Base-by-base conservation (phyloP, 164 flowering plant genomes). In the Aristolochia fimbriata region DNA sequence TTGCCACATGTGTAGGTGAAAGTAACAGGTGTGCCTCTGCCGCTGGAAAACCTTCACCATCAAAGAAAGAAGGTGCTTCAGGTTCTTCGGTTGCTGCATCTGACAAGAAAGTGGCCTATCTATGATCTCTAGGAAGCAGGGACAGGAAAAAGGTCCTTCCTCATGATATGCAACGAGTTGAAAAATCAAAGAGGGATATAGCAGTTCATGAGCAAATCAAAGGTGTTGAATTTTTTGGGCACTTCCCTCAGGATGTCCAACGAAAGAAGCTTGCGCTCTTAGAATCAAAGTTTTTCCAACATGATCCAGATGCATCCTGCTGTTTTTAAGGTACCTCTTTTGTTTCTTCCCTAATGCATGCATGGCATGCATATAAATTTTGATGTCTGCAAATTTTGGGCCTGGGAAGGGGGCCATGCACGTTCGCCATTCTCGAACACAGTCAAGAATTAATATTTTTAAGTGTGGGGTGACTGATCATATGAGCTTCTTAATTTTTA, bases 181-280 rank as follows among this genome's bases (percentile, higher is more conserved):
- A 87, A 57, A 92, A 92, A 76, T 90, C 96, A 19, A 92, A 86
- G 71, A 84, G 78, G 68, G 88, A 91, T 57, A 81, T 94, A 16
- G 81, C 89, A 19, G 86, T 92, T n/a, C n/a, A n/a, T 10, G 84
- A 83, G 60, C 93, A 82, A 77, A 86, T 84, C 47, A 97, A 92
- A 73, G 91, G 93, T 68, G 98, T 92, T 67, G 96, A 92, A 63
- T 74, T 82, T 31, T 82, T 82, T 69, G 71, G 82, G 69, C 87
- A 82, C 65, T 60, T 82, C 56, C 98, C 97, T 54, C 98, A 92
- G 69, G 89, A 92, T 77, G 98, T 86, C 59, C 98, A 78, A 72
- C 97, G 96, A 70, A 86, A 81, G 51, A 87, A 78, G 76, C 91
- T 92, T 73, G 88, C 96, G 68, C 87, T 83, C 54, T 86, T 92